phyloP scores from a whole-genome alignment of 2,329 filamentous ascomycete species.

The Clarireedia homoeocarpa region DNA sequence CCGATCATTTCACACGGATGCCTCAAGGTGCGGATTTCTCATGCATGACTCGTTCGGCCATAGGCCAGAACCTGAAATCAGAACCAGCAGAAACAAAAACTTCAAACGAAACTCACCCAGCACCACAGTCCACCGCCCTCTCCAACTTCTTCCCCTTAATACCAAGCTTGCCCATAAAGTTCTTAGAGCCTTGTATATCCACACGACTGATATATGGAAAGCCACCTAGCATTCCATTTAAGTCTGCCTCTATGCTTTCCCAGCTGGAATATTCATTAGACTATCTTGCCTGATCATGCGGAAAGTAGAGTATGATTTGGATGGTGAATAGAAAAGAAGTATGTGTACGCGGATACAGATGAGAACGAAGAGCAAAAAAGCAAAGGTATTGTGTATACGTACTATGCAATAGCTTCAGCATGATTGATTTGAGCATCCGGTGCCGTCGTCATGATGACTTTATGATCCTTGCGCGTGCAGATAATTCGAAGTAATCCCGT shows the following conservation, averaged over 20 bases:
- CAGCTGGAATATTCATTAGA: conserved; percentile 27
- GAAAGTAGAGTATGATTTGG: background rate
- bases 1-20: too few relatives aligned
- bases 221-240: conserved; percentile 74
- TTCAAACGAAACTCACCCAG: conserved; percentile 27
- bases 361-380: background rate
- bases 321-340: background rate
- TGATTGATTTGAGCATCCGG: conserved; percentile 6
- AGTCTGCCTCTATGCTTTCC: conserved; percentile 42
- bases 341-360: background rate
- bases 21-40: too few relatives aligned
- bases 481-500: too few relatives aligned
- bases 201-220: conserved; percentile 60
- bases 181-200: conserved; percentile 63
- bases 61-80: background rate
- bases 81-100: background rate
- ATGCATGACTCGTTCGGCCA: too few relatives aligned
- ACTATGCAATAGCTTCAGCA: conserved; percentile 5
- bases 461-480: too few relatives aligned
- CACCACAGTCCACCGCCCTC: conserved; percentile 32
- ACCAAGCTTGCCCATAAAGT: conserved; percentile 61
- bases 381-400: background rate
- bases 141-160: conserved; percentile 30
- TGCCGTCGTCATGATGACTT: background rate
- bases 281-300: too few relatives aligned